Evolutionary conservation across 1,284 basidiomycete species (phyloP).

Genomic region (Heimioporus punctisporus): DNA sequence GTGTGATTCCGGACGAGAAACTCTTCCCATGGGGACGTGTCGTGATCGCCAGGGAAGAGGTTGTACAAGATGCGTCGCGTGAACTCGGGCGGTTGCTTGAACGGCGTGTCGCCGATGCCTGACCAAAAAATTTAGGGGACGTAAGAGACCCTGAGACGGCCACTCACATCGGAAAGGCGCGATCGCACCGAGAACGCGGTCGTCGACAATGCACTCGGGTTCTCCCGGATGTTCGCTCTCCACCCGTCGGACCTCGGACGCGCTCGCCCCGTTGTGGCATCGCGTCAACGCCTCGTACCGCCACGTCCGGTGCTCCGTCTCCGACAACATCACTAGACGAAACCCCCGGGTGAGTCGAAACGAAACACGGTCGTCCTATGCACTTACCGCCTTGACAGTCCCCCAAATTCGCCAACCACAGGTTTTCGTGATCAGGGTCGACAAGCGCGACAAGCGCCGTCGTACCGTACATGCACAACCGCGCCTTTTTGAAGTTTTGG

Average conservation of each 20-base stretch:
- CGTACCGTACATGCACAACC: slow-evolving; percentile 73
- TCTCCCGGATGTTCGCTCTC: slow-evolving; percentile 64
- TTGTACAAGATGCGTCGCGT: slow-evolving; percentile 71
- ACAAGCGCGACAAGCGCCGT: slow-evolving; percentile 70
- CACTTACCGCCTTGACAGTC: slow-evolving; percentile 65
- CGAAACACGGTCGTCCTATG: slow-evolving; percentile 32
- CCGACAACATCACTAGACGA: slow-evolving; percentile 52
- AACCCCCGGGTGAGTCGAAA: slow-evolving; percentile 1
- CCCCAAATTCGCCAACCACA: slow-evolving; percentile 75
- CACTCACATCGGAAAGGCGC: slow-evolving; percentile 70
- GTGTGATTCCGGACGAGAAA: slow-evolving; percentile 62
- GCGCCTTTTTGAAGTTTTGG: slow-evolving; percentile 60
- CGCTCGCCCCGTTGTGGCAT: slow-evolving; percentile 65
- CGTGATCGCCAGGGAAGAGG: slow-evolving; percentile 60
- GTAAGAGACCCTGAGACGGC: slow-evolving; percentile 5
- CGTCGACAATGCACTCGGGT: slow-evolving; percentile 59
- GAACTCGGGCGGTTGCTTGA: slow-evolving; percentile 71
- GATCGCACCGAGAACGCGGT: slow-evolving; percentile 67
- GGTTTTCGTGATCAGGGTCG: slow-evolving; percentile 62
- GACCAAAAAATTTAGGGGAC: slow-evolving; percentile 3
- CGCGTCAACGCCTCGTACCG: slow-evolving; percentile 55
- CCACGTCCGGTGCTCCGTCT: slow-evolving; percentile 48
- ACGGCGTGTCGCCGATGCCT: slow-evolving; percentile 72
- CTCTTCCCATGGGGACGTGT: slow-evolving; percentile 64
- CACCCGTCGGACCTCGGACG: slow-evolving; percentile 59